These are phyloP conservation scores for Yamadazyma phyllophila DNA, from an alignment of 805 yeast species.

Conservation along the genomic window DNA sequence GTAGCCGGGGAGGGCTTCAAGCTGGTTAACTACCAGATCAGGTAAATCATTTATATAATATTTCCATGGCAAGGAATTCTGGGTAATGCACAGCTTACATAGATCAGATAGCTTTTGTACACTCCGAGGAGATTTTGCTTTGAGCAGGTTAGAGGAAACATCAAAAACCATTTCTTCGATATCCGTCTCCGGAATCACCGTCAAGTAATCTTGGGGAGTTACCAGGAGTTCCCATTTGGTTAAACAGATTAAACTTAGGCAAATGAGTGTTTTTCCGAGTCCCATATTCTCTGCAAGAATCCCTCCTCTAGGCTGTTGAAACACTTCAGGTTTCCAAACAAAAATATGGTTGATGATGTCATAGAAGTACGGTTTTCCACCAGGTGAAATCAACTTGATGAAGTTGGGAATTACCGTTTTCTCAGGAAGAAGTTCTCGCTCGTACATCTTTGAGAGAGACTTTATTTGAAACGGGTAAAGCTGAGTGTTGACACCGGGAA, in stretches of 20 bases:
- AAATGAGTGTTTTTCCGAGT: slow-evolving; percentile 60
- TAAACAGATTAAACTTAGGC: slow-evolving; percentile 53
- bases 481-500: slow-evolving; percentile 46
- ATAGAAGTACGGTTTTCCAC: slow-evolving; percentile 25
- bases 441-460: slow-evolving; percentile 59
- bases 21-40: slow-evolving; percentile 29
- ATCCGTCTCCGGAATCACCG: background rate
- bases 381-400: slow-evolving; percentile 21
- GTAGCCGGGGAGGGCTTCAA: slow-evolving; percentile 43
- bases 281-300: slow-evolving; percentile 71
- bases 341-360: slow-evolving; percentile 34
- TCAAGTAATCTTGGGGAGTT: slow-evolving; percentile 10
- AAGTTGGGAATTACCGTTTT: slow-evolving; percentile 35
- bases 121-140: background rate
- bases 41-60: slow-evolving; percentile 46
- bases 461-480: slow-evolving; percentile 60
- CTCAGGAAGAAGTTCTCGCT: slow-evolving; percentile 43
- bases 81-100: slow-evolving; percentile 43
- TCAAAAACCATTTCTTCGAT: slow-evolving; percentile 6
- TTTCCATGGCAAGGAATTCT: slow-evolving; percentile 60
- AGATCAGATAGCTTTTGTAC: slow-evolving; percentile 28
- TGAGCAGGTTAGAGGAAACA: background rate
- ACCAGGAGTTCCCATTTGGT: slow-evolving; percentile 52
- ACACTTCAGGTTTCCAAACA: slow-evolving; percentile 37
- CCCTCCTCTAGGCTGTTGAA: slow-evolving; percentile 55